Evolutionary conservation across 169 alveolate genomes (phyloP).

Genomic region (Eimeria brunetti): DNA sequence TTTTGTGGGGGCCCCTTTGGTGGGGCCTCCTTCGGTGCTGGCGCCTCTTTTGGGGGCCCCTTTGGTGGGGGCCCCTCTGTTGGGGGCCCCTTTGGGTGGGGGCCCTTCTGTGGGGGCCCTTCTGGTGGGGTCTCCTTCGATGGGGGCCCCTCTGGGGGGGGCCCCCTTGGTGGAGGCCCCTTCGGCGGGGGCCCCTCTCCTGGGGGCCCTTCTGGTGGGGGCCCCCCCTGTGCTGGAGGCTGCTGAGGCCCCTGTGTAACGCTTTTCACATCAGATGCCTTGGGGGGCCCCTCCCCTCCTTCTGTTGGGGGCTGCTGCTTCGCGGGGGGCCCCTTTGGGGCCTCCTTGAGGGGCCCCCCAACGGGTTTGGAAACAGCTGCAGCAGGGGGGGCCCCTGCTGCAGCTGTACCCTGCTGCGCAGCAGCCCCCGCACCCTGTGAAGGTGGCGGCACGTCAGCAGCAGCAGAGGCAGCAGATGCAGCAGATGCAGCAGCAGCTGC

Average conservation of each 20-base stretch:
- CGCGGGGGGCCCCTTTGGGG: background rate
- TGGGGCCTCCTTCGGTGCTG: background rate
- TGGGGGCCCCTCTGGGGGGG: background rate
- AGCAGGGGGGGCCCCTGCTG: no score
- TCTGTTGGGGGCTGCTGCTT: background rate
- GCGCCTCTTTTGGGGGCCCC: background rate
- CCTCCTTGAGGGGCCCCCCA: background rate
- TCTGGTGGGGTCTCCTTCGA: background rate
- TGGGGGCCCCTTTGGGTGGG: background rate
- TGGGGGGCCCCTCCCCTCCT: constrained; percentile 19
- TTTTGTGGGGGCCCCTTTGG: background rate
- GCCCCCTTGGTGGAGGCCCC: background rate
- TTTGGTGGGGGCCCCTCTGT: background rate
- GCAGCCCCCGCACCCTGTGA: no score
- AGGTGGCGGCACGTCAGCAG: no score
- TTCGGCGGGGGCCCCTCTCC: no score
- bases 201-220: constrained; percentile 6
- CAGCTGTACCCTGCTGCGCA: no score
- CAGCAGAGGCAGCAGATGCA: background rate
- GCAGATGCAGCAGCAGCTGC: background rate
- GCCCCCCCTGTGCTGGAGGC: background rate
- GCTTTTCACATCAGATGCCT: background rate
- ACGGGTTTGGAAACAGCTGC: no score
- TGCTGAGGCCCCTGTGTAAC: background rate
- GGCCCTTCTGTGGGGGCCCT: background rate